Base-by-base conservation (phyloP, 257 asterid genomes). In the Fraxinus quadrangulata region DNA sequence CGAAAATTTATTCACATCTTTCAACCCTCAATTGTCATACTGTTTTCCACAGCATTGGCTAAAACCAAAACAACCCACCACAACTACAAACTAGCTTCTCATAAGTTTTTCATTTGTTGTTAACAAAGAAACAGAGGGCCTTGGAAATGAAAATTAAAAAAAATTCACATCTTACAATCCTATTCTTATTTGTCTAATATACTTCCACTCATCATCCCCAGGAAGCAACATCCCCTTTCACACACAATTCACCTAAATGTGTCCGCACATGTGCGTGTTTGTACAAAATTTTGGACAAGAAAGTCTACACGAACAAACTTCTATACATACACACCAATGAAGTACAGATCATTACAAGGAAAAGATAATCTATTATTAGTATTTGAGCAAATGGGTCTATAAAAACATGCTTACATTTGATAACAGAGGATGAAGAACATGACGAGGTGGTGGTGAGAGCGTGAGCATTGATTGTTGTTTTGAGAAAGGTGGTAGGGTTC, bases 351-450 rank as follows among this genome's bases (percentile, higher is more conserved):
- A 59, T 59, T 3, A 59, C 30, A 23, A 23, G 67, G 59, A 39
- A 49, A n/a, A 76, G 65, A 19, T 54, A 70, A 78, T 65, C 19
- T 49, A 36, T 26, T 42, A 24, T 19, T 19, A 47, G 26, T 65
- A 3, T 12, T 26, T 31, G 23, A 36, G 72, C 39, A 79, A 69
- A 67, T 12, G 33, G 28, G 70, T 5, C 45, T 23, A 21, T n/a
- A 63, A 17, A 19, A 39, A 28, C 28, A 74, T 39, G 34, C 76
- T 85, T 68, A 88, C 88, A 80, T 56, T 45, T 79, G 36, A 78
- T 67, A 17, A 77, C 24, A 54, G 88, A 74, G n/a, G 87, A 76
- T 40, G 82, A 83, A 73, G 79, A 42, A 70, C 82, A 69, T 17
- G 37, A 74, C 47, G 84, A 77, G 67, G 79, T 69, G 75, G 54